Evolutionary conservation across 768 basidiomycete species (phyloP).

Genomic region (Termitomyces sp.): DNA sequence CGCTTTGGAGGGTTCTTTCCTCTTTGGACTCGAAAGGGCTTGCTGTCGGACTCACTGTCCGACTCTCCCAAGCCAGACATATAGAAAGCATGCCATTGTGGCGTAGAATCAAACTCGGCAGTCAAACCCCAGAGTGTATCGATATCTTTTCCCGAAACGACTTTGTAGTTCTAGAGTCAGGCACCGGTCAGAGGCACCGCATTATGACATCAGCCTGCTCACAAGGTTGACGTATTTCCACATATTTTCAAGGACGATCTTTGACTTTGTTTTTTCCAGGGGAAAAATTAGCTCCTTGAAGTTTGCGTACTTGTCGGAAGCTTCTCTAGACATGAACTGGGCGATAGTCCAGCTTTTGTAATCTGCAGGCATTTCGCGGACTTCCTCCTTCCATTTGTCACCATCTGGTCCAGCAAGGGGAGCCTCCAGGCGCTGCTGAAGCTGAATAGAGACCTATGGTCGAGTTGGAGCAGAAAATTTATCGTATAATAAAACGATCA

Average conservation of each 20-base stretch:
- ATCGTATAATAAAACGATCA: not conserved
- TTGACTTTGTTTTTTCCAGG: conserved; percentile 48
- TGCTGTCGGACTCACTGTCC: conserved; percentile 23
- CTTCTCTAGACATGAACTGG: conserved; percentile 54
- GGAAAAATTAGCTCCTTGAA: conserved; percentile 58
- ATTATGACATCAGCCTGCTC: conserved; percentile 22
- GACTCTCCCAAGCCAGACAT: conserved; percentile 24
- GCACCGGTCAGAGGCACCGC: conserved; percentile 2
- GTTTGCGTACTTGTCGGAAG: conserved; percentile 42
- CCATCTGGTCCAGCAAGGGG: conserved; percentile 56
- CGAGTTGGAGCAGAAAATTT: conserved; percentile 9
- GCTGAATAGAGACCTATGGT: conserved; percentile 54
- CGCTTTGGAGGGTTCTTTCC: conserved; percentile 28
- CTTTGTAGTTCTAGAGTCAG: conserved; percentile 52
- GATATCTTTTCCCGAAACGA: conserved; percentile 45
- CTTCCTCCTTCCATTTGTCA: conserved; percentile 43
- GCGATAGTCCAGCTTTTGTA: conserved; percentile 70
- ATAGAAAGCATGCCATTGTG: conserved; percentile 55
- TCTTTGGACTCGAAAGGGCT: conserved; percentile 11
- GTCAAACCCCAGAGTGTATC: conserved; percentile 63
- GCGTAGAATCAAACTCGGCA: conserved; percentile 42
- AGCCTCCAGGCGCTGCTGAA: conserved; percentile 60
- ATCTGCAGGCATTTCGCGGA: conserved; percentile 51
- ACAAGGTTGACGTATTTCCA: conserved; percentile 64
- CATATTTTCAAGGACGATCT: conserved; percentile 48